Base-by-base conservation (phyloP, 176 grass and related monocot species). In the Juncus effusus region DNA sequence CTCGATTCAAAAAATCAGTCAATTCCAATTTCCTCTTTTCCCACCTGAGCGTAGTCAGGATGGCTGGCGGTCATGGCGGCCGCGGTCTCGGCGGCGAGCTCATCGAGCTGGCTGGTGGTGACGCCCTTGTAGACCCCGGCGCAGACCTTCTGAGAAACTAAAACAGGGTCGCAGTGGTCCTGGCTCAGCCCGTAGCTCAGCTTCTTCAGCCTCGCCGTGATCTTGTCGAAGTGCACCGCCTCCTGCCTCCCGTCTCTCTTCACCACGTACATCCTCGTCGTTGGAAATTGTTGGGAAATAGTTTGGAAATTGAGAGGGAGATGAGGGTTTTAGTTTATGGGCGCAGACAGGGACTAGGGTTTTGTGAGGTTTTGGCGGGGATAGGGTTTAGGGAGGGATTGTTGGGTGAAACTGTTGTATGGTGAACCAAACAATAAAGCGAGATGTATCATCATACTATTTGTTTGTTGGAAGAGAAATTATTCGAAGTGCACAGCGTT, bases 141-240 rank as follows among this genome's bases (percentile, higher is more conserved):
- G 13, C 93, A 97, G 4, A 97, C 88, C 77, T 97, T 97, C 80
- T 97, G 93, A 40, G 93, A 79, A 53, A 97, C 93, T 2, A 92
- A 82, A 6, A 97, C 88, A 0, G 88, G 85, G 60, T 97, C 93
- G 74, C 88, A 97, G 80, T 97, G 93, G 44, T 97, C 93, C 88
- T 97, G 93, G 78, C 83, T 97, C 60, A 97, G 85, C n/a, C 88
- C 88, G 49, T 97, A 97, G 56, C 85, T 89, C 45, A 97, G 82
- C 80, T 97, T 97, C 88, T 97, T 97, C 41, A 97, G 82, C 13
- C 93, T 75, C 41, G 93, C 88, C 14, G 93, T 97, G 78, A 97
- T 92, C 83, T 97, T 97, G 83, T 92, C 93, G 72, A 97, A 97
- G 85, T 89, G 93, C 51, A 97, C 93, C 35, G 80, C 51, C 85